These are phyloP conservation scores for Pseudocercospora cruenta DNA, from an alignment of 2,329 filamentous ascomycete species.

Conservation along the genomic window DNA sequence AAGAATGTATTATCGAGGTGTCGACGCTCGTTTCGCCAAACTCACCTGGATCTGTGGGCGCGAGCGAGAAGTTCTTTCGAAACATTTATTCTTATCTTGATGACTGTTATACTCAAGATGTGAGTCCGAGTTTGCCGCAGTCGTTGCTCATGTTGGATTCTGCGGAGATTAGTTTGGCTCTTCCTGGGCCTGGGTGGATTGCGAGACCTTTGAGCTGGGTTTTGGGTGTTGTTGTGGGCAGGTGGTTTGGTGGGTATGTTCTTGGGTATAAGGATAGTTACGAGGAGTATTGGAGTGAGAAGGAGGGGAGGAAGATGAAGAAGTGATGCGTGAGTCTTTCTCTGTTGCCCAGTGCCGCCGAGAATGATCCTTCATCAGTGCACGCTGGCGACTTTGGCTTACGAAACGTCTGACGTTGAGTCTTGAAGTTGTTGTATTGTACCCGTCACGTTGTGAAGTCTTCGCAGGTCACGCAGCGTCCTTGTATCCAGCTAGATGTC, in stretches of 20 bases:
- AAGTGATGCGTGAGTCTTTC: neutral
- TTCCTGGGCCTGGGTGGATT: conserved; percentile 34
- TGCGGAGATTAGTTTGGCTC: conserved; percentile 35
- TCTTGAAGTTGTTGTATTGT: neutral
- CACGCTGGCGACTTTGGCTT: no score
- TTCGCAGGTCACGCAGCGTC: conserved; percentile 1
- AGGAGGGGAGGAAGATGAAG: conserved; percentile 9
- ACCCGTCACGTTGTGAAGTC: neutral
- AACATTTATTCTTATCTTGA: conserved; percentile 38
- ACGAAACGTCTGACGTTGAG: no score
- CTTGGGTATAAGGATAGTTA: conserved; percentile 28
- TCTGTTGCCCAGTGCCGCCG: no score
- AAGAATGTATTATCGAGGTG: conserved; percentile 35
- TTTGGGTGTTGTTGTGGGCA: conserved; percentile 34
- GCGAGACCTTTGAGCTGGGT: conserved; percentile 29
- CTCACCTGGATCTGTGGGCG: conserved; percentile 22
- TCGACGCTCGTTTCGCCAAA: conserved; percentile 25
- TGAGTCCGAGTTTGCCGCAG: conserved; percentile 32
- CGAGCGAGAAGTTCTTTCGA: conserved; percentile 35
- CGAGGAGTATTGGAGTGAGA: conserved; percentile 27
- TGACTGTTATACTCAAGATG: conserved; percentile 33
- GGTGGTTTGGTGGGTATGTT: conserved; percentile 29
- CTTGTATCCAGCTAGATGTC: neutral
- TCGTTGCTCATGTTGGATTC: conserved; percentile 34
- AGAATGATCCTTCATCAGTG: no score